A percentile compares a stretch with the other conserved stretches of the same genome.
These are phyloP conservation scores for Pelomyxa schiedti DNA, from an alignment of 78 protist genomes.

Conservation along the genomic window DNA sequence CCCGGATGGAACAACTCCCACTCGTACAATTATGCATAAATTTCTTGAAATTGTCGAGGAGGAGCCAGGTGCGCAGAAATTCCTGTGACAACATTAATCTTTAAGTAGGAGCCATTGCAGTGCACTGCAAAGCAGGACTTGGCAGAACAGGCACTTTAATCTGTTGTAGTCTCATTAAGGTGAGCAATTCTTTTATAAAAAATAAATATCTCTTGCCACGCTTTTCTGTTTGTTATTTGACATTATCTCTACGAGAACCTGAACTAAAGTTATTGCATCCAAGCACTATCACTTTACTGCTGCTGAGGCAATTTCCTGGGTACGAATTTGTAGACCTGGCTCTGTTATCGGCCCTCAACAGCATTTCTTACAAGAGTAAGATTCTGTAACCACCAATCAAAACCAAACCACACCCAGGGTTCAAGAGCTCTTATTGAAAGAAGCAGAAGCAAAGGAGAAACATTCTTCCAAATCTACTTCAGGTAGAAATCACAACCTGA, in stretches of 20 bases:
- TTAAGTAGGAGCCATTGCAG: slow-evolving; percentile 7
- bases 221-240: background rate
- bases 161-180: background rate
- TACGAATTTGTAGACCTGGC: slow-evolving; percentile 75
- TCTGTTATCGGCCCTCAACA: slow-evolving; percentile 84
- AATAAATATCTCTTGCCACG: background rate
- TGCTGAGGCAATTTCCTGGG: slow-evolving; percentile 57
- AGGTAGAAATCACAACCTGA: too few relatives aligned
- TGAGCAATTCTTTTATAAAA: background rate
- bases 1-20: slow-evolving; percentile 68
- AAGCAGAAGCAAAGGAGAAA: too few relatives aligned
- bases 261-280: background rate
- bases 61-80: background rate
- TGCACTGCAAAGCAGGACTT: slow-evolving; percentile 44
- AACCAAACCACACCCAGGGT: too few relatives aligned
- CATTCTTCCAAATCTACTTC: too few relatives aligned
- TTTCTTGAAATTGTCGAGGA: slow-evolving; percentile 45
- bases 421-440: too few relatives aligned
- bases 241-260: background rate
- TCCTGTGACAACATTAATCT: background rate
- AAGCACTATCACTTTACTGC: slow-evolving; percentile 56
- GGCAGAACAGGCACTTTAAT: background rate
- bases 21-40: slow-evolving; percentile 20
- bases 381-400: too few relatives aligned
- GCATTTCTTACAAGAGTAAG: too few relatives aligned